Conservation (phyloP, 495 filamentous ascomycete species). For the Xylona heveae region DNA sequence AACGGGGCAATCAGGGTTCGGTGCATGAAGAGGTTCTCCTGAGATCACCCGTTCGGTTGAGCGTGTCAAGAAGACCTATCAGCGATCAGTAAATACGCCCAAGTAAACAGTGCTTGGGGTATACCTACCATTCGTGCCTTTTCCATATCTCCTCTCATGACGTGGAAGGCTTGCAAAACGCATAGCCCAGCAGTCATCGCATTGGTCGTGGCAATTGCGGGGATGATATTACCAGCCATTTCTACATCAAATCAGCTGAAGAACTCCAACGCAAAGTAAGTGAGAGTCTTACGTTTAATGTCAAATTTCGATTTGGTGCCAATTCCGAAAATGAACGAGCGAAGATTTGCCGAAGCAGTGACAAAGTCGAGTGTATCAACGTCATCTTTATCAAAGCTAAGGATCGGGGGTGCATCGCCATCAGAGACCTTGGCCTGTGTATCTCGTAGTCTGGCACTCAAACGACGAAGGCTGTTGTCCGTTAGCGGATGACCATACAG, state of each 20-base stretch:
- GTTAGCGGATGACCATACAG: conserved; percentile 5
- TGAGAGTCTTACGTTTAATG: conserved; percentile 46
- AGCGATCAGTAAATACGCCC: conserved; percentile 3
- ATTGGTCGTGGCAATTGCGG: conserved; percentile 95
- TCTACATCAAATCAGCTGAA: conserved; percentile 21
- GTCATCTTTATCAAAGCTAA: conserved; percentile 94
- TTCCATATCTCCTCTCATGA: conserved; percentile 50
- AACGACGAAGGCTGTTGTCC: conserved; percentile 35
- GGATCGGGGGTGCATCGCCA: conserved; percentile 31
- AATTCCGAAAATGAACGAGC: conserved; percentile 70
- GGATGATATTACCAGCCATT: conserved; percentile 98
- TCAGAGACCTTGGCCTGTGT: conserved; percentile 27
- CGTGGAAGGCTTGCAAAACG: conserved; percentile 84
- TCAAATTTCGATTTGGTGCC: conserved; percentile 81
- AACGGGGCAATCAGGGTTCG: conserved; percentile 60
- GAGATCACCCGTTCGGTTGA: conserved; percentile 50
- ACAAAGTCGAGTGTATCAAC: conserved; percentile 92
- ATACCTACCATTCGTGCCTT: conserved; percentile 31
- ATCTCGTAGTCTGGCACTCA: conserved; percentile 50
- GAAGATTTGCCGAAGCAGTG: conserved; percentile 68
- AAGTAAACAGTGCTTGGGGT: conserved; percentile 1
- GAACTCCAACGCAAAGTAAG: neutral
- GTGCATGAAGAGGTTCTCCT: conserved; percentile 48
- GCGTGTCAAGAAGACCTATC: conserved; percentile 56
- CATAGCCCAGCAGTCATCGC: conserved; percentile 88